Conservation (phyloP, 176 grass and related monocot genomes). For the Poa annua region DNA sequence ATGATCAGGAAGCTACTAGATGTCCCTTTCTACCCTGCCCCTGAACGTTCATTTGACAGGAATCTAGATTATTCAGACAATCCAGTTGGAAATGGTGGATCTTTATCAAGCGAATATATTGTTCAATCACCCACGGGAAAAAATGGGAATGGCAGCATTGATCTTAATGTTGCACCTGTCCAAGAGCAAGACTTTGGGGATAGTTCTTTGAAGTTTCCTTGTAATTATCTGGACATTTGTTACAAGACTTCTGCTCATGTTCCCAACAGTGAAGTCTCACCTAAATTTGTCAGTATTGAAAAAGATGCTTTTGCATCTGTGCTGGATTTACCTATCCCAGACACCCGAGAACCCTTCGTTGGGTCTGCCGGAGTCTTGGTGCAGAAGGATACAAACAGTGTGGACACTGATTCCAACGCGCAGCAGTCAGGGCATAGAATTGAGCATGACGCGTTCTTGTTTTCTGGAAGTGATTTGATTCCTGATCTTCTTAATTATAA, state of each 20-base stretch:
- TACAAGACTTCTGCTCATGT: background rate
- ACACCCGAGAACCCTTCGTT: constrained; percentile 28
- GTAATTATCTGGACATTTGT: constrained; percentile 31
- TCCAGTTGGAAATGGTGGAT: constrained; percentile 22
- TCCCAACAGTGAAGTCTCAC: constrained; percentile 30
- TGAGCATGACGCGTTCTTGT: constrained; percentile 29
- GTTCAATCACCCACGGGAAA: background rate
- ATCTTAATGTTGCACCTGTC: constrained; percentile 16
- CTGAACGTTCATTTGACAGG: constrained; percentile 1
- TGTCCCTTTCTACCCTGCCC: constrained; percentile 2
- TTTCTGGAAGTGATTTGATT: constrained; percentile 41
- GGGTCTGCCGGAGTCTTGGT: constrained; percentile 22
- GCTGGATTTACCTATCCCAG: constrained; percentile 18
- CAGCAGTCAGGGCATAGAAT: constrained; percentile 1
- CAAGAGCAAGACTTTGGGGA: constrained; percentile 30
- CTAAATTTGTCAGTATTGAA: constrained; percentile 21
- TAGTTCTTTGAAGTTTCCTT: constrained; percentile 16
- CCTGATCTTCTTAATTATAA: constrained; percentile 57
- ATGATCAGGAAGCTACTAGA: constrained; percentile 15
- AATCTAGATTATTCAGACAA: constrained; percentile 30
- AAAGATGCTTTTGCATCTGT: constrained; percentile 17
- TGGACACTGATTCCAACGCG: constrained; percentile 1
- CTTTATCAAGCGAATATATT: constrained; percentile 19
- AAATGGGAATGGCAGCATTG: constrained; percentile 13
- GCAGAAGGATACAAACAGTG: constrained; percentile 18